These are phyloP conservation scores for Citropsis articulata DNA, from an alignment of 345 rosid genomes.

Conservation along the genomic window DNA sequence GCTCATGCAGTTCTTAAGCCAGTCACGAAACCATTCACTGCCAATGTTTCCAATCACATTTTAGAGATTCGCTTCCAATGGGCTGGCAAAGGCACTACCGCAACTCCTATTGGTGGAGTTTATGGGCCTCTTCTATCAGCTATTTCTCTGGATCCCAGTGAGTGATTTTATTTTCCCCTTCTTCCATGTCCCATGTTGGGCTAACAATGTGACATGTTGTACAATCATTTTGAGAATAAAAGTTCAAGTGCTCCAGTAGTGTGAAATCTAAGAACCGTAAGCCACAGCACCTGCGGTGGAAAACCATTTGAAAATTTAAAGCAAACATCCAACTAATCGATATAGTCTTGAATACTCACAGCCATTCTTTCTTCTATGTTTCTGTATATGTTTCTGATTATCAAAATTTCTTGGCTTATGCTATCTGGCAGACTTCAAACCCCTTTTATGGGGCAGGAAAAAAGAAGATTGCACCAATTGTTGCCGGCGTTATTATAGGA, in stretches of 20 bases:
- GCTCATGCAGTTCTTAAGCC: conserved; percentile 45
- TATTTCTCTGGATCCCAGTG: conserved; percentile 38
- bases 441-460: conserved; percentile 16
- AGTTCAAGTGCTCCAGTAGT: not conserved
- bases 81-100: conserved; percentile 68
- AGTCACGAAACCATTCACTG: conserved; percentile 22
- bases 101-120: conserved; percentile 42
- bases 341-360: not conserved
- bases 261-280: not conserved
- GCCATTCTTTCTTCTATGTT: not conserved
- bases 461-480: conserved; percentile 5
- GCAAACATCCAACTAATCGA: not conserved
- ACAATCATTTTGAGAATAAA: not conserved
- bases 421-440: conserved; percentile 27
- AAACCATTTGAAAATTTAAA: not conserved
- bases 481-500: conserved; percentile 29
- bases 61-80: conserved; percentile 59
- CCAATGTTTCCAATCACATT: conserved; percentile 33
- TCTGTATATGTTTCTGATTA: not conserved
- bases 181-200: not conserved
- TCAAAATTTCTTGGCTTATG: not conserved
- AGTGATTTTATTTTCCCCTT: not conserved
- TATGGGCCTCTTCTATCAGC: conserved; percentile 75
- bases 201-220: not conserved
- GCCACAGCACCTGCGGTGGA: not conserved